A percentile compares a stretch with the other conserved stretches of the same genome.
These are phyloP conservation scores for Vigna unguiculata DNA, from an alignment of 306 rosid species.

Conservation along the genomic window DNA sequence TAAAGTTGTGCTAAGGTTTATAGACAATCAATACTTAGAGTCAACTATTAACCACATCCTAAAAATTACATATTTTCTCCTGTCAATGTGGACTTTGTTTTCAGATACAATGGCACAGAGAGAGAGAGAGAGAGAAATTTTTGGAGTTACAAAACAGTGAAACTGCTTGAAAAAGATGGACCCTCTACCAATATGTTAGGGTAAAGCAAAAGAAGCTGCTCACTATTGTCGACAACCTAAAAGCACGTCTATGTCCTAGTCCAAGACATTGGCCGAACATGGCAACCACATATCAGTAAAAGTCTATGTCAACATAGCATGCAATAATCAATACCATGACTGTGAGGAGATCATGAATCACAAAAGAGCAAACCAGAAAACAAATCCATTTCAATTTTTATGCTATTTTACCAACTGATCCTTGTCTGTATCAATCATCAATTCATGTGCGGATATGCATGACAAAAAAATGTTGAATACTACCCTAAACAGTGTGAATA, in stretches of 20 bases:
- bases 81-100: no score
- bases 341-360: slow-evolving; percentile 7
- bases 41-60: no score
- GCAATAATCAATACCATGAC: slow-evolving; percentile 28
- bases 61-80: no score
- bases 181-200: no score
- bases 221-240: slow-evolving; percentile 26
- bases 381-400: neutral
- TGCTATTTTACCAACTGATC: neutral
- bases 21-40: no score
- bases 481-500: slow-evolving; percentile 25
- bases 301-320: slow-evolving; percentile 31
- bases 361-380: neutral
- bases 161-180: no score
- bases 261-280: slow-evolving; percentile 30
- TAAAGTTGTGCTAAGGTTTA: no score
- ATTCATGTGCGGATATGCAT: neutral
- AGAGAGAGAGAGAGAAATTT: no score
- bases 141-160: no score
- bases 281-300: slow-evolving; percentile 34
- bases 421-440: slow-evolving; percentile 16
- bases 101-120: no score
- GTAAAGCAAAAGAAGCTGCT: no score
- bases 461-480: neutral
- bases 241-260: slow-evolving; percentile 39